phyloP scores from a whole-genome alignment of 331 rosid genomes.

The Telfairia occidentalis region DNA sequence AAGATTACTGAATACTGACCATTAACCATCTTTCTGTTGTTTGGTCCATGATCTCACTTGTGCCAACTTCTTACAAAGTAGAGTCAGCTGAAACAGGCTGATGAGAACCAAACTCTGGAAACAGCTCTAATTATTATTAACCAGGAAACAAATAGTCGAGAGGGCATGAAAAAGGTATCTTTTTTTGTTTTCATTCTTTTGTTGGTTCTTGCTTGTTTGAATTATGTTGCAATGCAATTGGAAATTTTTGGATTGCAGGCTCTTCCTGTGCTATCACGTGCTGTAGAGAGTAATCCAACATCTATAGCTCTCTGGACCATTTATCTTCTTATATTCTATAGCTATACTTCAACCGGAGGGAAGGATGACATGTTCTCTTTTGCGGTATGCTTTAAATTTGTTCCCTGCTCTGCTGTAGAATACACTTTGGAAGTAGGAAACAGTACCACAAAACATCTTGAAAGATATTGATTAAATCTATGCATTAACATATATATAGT shows the following conservation, averaged over 20 bases:
- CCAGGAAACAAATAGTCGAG: conserved; percentile 56
- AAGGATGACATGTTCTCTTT: conserved; percentile 78
- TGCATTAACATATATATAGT: background rate
- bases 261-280: conserved; percentile 60
- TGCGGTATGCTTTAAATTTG: conserved; percentile 60
- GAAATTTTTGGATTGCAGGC: conserved; percentile 47
- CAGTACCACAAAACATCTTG: background rate
- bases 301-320: conserved; percentile 60
- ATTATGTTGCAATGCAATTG: conserved; percentile 12
- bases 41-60: background rate
- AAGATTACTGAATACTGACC: background rate
- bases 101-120: conserved; percentile 68
- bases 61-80: conserved; percentile 35
- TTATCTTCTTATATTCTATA: conserved; percentile 64
- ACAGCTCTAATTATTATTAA: conserved; percentile 62
- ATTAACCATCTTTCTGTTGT: background rate
- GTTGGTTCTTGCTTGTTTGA: background rate
- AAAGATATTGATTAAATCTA: background rate
- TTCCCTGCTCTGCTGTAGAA: conserved; percentile 3
- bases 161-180: conserved; percentile 72
- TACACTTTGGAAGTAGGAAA: background rate
- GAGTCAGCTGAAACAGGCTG: conserved; percentile 63
- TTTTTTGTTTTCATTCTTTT: background rate
- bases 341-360: conserved; percentile 48
- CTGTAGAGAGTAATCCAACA: conserved; percentile 65